Percentiles rank a stretch among this genome's conserved stretches.
These are phyloP conservation scores for Ulota crispa DNA, from an alignment of 225 moss, liverwort and hornwort genomes.

Conservation along the genomic window DNA sequence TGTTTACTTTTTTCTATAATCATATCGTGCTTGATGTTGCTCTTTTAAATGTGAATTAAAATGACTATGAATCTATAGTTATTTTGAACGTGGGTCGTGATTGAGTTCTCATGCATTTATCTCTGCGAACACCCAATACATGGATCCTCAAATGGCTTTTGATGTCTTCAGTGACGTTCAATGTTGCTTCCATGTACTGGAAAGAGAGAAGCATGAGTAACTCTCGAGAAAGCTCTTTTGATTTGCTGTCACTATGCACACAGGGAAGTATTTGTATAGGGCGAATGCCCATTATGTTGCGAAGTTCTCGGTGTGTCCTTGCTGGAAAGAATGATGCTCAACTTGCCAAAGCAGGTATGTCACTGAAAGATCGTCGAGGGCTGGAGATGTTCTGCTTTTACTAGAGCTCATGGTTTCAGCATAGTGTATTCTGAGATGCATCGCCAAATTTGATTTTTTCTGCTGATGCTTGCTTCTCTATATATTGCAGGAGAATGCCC, in stretches of 20 bases:
- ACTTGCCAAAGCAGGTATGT: conserved; percentile 89
- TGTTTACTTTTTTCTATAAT: background rate
- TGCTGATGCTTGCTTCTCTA: conserved; percentile 10
- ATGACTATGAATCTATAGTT: background rate
- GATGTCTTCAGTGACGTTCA: background rate
- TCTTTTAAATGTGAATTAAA: background rate
- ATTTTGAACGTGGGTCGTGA: background rate
- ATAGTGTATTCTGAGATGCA: background rate
- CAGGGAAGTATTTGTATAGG: conserved; percentile 91
- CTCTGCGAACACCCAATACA: background rate
- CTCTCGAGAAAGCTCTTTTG: background rate
- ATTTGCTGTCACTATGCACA: conserved; percentile 21
- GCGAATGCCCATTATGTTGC: conserved; percentile 97
- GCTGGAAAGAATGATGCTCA: conserved; percentile 88
- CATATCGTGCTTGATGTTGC: background rate
- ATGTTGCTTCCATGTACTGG: background rate
- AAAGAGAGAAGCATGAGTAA: background rate
- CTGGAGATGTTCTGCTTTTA: background rate
- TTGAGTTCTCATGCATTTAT: background rate
- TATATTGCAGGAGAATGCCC: conserved; percentile 87
- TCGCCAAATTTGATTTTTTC: background rate
- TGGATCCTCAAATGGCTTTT: background rate
- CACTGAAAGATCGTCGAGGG: background rate
- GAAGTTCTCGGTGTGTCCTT: conserved; percentile 96
- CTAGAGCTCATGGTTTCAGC: background rate